Base-by-base conservation (phyloP, 352 stramenopile genomes). In the Plasmopara viticola region DNA sequence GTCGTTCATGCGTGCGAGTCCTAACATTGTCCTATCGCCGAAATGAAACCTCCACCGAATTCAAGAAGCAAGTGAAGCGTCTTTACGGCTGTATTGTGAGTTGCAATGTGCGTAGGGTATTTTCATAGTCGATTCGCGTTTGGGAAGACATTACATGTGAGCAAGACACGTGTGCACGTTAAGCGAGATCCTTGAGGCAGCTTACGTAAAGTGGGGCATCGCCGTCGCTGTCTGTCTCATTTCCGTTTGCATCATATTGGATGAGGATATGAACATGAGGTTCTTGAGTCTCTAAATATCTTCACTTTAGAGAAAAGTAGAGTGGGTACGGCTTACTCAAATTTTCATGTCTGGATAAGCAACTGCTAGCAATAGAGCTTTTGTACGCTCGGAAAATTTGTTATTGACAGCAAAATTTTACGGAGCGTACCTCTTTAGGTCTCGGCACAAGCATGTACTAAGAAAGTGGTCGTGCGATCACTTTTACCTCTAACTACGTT, bases 31-130 rank as follows among this genome's bases (percentile, higher is more conserved):
- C 43, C 82, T 86, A 0, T 79, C 79, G 8, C 82, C 71, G 29
- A 89, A 94, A 41, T 94, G 72, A 94, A 88, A 35, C 90, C 82
- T 2, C 74, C 74, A 12, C 77, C 70, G 41, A 91, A 94, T 20
- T 91, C 74, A 2, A 93, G 55, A 5, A 93, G 70, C 18, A 93
- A 39, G 38, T 74, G 69, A 13, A 91, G 64, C 5, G 78, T 92
- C 4, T 73, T 59, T 13, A 90, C 66, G 6, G 81, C 81, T 25
- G 79, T 79, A 8, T 64, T 55, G 10, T 67, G 52, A 43, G 79
- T 77, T 9, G 81, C 81, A 9, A 94, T 79, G 41, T 94, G 81
- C 0, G 72, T 84, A 18, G 84, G 75, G 35, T 90, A 76, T 41
- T 87, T 87, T 0, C 76, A 74, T 4, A 84, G 53, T 3, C 74